phyloP scores from a whole-genome alignment of 768 basidiomycete species.

The Lactarius hatsudake region DNA sequence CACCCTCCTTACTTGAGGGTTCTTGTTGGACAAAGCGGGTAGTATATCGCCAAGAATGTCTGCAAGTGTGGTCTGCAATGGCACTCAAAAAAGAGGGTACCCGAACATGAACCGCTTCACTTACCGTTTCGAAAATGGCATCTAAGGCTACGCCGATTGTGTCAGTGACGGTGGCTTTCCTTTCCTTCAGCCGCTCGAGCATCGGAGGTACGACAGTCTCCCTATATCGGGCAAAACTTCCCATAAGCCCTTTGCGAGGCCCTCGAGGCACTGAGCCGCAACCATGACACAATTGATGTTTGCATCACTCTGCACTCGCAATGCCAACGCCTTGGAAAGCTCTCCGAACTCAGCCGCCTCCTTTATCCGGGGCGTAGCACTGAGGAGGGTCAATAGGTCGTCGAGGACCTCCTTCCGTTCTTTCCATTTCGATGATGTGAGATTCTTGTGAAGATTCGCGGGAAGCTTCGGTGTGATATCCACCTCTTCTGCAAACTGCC shows the following conservation, averaged over 20 bases:
- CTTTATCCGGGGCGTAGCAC: constrained; percentile 69
- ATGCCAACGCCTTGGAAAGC: constrained; percentile 70
- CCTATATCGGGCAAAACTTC: constrained; percentile 69
- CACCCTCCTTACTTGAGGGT: constrained; percentile 94
- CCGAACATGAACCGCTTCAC: constrained; percentile 32
- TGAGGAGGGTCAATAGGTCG: constrained; percentile 69
- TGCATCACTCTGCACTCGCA: constrained; percentile 81
- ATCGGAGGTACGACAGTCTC: constrained; percentile 71
- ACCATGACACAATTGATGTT: constrained; percentile 95
- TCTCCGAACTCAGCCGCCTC: constrained; percentile 78
- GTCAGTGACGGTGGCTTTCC: constrained; percentile 88
- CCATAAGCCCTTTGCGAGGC: constrained; percentile 81
- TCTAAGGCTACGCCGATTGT: constrained; percentile 85
- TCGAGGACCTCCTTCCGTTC: constrained; percentile 92
- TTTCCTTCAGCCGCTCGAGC: constrained; percentile 89
- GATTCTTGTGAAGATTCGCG: constrained; percentile 61
- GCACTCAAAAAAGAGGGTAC: constrained; percentile 19
- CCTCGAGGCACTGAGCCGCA: constrained; percentile 82
- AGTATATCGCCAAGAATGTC: constrained; percentile 85
- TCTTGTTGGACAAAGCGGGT: constrained; percentile 78
- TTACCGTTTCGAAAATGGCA: constrained; percentile 80
- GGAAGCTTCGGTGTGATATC: constrained; percentile 78
- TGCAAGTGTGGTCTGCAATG: constrained; percentile 62
- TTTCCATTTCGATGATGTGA: constrained; percentile 97
- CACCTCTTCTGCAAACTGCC: constrained; percentile 75